These are phyloP conservation scores for Yarrowia porcina DNA, from an alignment of 805 yeast species.

Conservation along the genomic window DNA sequence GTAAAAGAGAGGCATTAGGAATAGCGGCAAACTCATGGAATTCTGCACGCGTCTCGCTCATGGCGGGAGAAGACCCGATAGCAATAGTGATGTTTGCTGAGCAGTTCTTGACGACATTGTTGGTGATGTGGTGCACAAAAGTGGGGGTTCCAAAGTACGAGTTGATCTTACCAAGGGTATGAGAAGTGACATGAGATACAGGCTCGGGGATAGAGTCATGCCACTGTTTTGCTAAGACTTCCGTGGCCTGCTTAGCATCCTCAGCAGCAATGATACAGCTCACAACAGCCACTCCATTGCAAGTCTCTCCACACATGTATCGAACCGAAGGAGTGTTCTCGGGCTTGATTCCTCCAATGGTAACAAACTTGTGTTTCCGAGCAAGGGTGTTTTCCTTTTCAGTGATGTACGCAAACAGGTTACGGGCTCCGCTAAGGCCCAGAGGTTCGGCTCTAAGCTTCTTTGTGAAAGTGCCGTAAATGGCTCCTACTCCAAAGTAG, in stretches of 20 bases:
- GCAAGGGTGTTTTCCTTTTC: conserved; percentile 33
- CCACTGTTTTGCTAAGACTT: conserved; percentile 36
- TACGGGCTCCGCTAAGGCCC: conserved; percentile 66
- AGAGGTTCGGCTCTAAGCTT: conserved; percentile 53
- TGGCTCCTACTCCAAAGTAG: conserved; percentile 82
- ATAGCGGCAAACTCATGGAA: conserved; percentile 60
- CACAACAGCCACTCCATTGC: conserved; percentile 84
- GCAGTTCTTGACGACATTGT: conserved; percentile 81
- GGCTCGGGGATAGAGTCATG: conserved; percentile 24
- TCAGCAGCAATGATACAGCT: conserved; percentile 72
- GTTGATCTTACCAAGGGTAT: background rate
- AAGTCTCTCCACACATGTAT: conserved; percentile 35
- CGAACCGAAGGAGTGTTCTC: conserved; percentile 56
- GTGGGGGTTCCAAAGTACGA: conserved; percentile 29
- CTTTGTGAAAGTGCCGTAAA: conserved; percentile 73
- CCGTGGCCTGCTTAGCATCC: conserved; percentile 54
- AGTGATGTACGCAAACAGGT: conserved; percentile 49
- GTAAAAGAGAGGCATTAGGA: conserved; percentile 54
- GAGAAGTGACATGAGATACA: background rate
- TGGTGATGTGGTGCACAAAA: conserved; percentile 82
- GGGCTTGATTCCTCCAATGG: conserved; percentile 75
- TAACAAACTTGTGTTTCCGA: conserved; percentile 55
- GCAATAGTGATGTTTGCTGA: conserved; percentile 86
- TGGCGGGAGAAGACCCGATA: conserved; percentile 80
- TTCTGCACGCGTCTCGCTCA: conserved; percentile 74